phyloP scores from a whole-genome alignment of 257 asterid species.

The Solanum arcanum region DNA sequence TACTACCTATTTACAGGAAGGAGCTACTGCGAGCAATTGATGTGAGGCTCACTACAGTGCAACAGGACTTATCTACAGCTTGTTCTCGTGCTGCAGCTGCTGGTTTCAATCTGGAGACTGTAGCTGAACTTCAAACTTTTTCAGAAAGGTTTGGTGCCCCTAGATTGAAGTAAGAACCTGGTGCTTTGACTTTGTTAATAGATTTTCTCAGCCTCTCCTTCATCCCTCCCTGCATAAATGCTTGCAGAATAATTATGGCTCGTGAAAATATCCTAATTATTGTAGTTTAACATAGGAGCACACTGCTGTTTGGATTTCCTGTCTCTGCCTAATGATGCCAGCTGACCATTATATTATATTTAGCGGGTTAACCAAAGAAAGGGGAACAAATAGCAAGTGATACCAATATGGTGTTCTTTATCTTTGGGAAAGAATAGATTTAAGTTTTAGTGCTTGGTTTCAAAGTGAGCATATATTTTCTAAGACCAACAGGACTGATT shows the following conservation, averaged over 20 bases:
- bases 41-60: constrained; percentile 70
- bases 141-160: constrained; percentile 75
- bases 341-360: background rate
- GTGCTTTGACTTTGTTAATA: background rate
- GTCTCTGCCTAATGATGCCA: background rate
- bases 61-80: constrained; percentile 66
- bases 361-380: background rate
- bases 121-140: constrained; percentile 70
- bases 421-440: background rate
- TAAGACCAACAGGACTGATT: background rate
- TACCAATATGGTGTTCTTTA: background rate
- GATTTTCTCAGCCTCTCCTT: background rate
- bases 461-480: background rate
- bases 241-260: background rate
- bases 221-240: background rate
- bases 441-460: background rate
- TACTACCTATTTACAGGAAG: constrained; percentile 43
- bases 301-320: background rate
- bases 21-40: constrained; percentile 90
- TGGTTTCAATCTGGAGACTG: constrained; percentile 60
- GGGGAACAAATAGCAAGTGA: background rate
- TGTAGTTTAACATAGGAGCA: background rate
- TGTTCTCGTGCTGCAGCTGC: constrained; percentile 78
- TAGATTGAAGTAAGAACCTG: constrained; percentile 58
- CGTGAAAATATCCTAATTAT: background rate